Conservation (phyloP, 768 basidiomycete genomes). For the Podaxis carcinomalis region DNA sequence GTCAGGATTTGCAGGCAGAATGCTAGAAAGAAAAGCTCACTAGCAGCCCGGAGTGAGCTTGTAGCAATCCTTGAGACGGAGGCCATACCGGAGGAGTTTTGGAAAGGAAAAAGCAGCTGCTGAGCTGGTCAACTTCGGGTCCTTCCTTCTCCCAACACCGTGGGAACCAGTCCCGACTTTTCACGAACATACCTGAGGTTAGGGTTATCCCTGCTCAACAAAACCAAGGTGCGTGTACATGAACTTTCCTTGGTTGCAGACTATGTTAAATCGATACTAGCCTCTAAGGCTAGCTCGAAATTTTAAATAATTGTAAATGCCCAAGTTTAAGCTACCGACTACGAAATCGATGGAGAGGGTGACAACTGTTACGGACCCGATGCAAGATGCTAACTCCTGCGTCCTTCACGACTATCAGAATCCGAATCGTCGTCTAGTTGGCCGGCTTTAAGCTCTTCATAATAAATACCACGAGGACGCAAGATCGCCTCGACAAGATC, state of each 20-base stretch:
- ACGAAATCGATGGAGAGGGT: no score
- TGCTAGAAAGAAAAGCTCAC: slow-evolving; percentile 28
- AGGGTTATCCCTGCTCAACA: slow-evolving; percentile 17
- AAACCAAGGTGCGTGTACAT: background rate
- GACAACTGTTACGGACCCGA: no score
- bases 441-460: background rate
- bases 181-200: slow-evolving; percentile 30
- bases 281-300: no score
- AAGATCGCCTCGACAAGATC: background rate
- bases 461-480: background rate
- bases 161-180: slow-evolving; percentile 37
- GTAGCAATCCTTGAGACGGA: slow-evolving; percentile 76
- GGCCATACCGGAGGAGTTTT: slow-evolving; percentile 22
- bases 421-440: no score
- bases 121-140: slow-evolving; percentile 22
- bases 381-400: no score
- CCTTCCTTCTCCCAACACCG: slow-evolving; percentile 22
- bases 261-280: no score
- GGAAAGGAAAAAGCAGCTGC: slow-evolving; percentile 22
- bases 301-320: no score
- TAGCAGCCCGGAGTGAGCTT: slow-evolving; percentile 57
- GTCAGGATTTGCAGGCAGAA: background rate
- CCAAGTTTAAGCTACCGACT: no score
- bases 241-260: no score
- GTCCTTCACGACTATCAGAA: no score